phyloP scores from a whole-genome alignment of 2,329 filamentous ascomycete species.

The Graphiopsis chlorocephala region DNA sequence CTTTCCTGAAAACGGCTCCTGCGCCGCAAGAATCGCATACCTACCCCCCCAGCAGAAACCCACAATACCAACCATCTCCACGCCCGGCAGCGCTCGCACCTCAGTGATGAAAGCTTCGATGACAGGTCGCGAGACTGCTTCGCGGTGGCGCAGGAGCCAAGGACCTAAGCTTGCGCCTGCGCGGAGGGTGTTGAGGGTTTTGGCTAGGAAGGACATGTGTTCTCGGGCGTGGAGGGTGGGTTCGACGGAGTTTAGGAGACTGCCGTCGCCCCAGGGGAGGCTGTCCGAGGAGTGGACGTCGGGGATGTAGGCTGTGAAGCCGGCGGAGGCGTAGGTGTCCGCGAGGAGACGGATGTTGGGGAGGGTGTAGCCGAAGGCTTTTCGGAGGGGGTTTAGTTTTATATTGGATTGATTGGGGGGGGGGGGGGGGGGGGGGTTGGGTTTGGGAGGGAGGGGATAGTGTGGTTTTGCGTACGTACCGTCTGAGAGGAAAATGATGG shows the following conservation, averaged over 20 bases:
- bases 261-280: constrained; percentile 31
- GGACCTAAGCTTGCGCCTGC: constrained; percentile 42
- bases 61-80: constrained; percentile 44
- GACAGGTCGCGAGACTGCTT: constrained; percentile 42
- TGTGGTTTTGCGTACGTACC: too few species aligned
- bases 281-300: constrained; percentile 45
- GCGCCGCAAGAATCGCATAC: constrained; percentile 38
- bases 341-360: constrained; percentile 47
- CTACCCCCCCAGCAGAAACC: constrained; percentile 50
- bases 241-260: constrained; percentile 43
- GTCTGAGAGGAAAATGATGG: constrained; percentile 47
- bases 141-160: constrained; percentile 45
- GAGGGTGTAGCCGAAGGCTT: constrained; percentile 50
- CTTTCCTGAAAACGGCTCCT: constrained; percentile 11
- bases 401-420: constrained; percentile 14
- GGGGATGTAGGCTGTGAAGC: constrained; percentile 47
- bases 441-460: too few species aligned
- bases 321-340: constrained; percentile 47
- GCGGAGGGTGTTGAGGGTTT: constrained; percentile 41
- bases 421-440: neutral
- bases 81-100: neutral
- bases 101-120: constrained; percentile 38
- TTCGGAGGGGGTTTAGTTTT: neutral
- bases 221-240: constrained; percentile 42
- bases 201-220: constrained; percentile 37